Evolutionary conservation across 805 yeast species (phyloP), one percentile per base, ranked within the genome.

Genomic region (Priceomyces castillae): DNA sequence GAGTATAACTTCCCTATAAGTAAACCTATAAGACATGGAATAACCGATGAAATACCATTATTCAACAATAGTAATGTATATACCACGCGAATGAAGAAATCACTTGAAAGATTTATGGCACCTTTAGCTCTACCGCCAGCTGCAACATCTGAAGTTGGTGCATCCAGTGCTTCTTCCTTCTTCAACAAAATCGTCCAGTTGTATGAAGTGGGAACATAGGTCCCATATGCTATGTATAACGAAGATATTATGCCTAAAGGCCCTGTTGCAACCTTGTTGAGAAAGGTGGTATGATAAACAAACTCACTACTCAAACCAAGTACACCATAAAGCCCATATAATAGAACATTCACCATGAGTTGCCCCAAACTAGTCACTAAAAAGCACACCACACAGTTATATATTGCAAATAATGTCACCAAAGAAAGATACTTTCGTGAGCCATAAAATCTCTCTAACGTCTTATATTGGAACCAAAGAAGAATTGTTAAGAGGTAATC

Each of bases 391-490:
- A 71, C 46, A 1, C 75, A 59, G 46, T 81, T 81, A 63, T 81
- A 82, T 1, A 73, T 12, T 19, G 69, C 69, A 30, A 76, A 62
- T 33, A 80, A 51, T 1, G 69, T 42, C 2, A 81, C 54, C 12
- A 77, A 53, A 30, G 80, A 72, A 9, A 77, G 50, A 50, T 79
- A 78, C 51, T 77, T 79, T 37, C 73, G 59, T 10, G 82, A 72
- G 1, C 87, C 87, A 53, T 73, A 73, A 39, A 77, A 59, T 40
- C 87, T 57, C 59, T 82, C 89, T 40, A 82, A 48, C 33, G 70
- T 73, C 56, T 82, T 78, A 52, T 74, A 73, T 39, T 76, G 75
- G 44, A 78, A 69, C 70, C 78, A 57, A 31, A 82, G 53, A 11
- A 77, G 57, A 9, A 73, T 54, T 2, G 71, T 54, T 2, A 80